These are phyloP conservation scores for Thoreauomyces humboldtii DNA, from an alignment of 192 early-diverging fungal species.

Conservation along the genomic window DNA sequence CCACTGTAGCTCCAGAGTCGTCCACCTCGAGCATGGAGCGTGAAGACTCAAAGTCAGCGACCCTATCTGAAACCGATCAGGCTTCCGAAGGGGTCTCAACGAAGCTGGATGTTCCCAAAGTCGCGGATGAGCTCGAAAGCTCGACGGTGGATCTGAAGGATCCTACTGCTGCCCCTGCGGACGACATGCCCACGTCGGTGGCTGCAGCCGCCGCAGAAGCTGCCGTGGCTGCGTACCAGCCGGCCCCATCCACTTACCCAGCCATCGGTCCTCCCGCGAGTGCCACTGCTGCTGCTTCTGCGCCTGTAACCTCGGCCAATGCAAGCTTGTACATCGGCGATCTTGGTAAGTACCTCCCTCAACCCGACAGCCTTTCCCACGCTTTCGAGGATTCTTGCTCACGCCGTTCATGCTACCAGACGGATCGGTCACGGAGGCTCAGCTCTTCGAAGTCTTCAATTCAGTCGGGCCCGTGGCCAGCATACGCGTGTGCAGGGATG, in stretches of 20 bases:
- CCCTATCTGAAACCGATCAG: too few species aligned
- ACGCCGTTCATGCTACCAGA: constrained; percentile 43
- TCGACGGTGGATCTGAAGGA: too few species aligned
- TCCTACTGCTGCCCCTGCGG: too few species aligned
- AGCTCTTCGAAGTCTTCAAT: constrained; percentile 96
- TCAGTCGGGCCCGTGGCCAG: constrained; percentile 88
- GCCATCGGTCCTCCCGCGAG: constrained; percentile 30
- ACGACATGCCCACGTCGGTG: too few species aligned
- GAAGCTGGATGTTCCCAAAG: too few species aligned
- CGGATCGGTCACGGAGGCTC: constrained; percentile 91
- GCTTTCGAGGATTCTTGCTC: not conserved
- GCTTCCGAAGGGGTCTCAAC: too few species aligned
- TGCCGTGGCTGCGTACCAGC: constrained; percentile 32
- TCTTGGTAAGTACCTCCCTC: constrained; percentile 58
- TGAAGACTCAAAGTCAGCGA: too few species aligned
- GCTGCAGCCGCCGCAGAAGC: constrained; percentile 2
- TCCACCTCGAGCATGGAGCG: too few species aligned
- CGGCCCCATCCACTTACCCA: constrained; percentile 26
- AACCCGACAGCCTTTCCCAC: not conserved
- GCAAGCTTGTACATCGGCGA: constrained; percentile 88
- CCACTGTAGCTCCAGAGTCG: too few species aligned
- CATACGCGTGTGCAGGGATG: constrained; percentile 96
- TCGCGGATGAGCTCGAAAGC: too few species aligned
- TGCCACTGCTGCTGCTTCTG: constrained; percentile 32
- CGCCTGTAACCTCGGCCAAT: not conserved